These are phyloP conservation scores for Coix lacrymajobi DNA, from an alignment of 176 grass and related monocot genomes.

Conservation along the genomic window DNA sequence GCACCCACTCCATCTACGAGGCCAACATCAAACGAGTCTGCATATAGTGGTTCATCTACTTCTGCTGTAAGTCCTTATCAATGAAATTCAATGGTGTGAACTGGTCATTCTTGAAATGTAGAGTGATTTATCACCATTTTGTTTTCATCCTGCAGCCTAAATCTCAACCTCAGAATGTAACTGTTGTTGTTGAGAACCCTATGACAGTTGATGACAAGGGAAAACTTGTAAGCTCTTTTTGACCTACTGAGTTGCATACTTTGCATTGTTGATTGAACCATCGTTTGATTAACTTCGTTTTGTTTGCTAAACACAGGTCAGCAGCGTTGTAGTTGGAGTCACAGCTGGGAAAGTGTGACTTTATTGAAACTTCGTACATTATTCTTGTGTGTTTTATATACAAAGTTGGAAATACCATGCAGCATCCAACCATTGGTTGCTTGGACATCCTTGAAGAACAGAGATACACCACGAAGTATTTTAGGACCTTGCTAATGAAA, in stretches of 20 bases:
- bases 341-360: conserved; percentile 50
- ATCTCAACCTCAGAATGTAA: conserved; percentile 60
- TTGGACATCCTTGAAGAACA: conserved; percentile 15
- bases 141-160: conserved; percentile 47
- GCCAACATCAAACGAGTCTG: conserved; percentile 35
- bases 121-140: conserved; percentile 20
- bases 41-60: conserved; percentile 48
- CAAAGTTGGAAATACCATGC: conserved; percentile 13
- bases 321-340: conserved; percentile 83
- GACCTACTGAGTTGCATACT: background rate
- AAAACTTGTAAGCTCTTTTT: conserved; percentile 64
- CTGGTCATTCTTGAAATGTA: conserved; percentile 8
- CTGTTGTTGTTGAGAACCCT: conserved; percentile 92
- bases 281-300: background rate
- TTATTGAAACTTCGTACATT: background rate
- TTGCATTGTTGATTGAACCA: background rate
- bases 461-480: background rate
- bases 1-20: conserved; percentile 17
- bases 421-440: conserved; percentile 8
- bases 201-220: conserved; percentile 83
- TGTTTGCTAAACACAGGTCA: conserved; percentile 51
- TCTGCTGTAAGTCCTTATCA: conserved; percentile 50
- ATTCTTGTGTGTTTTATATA: conserved; percentile 19
- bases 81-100: background rate
- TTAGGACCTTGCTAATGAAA: conserved; percentile 11